Evolutionary conservation across 331 rosid genomes (phyloP).

Genomic region (Prunus yedoensis): DNA sequence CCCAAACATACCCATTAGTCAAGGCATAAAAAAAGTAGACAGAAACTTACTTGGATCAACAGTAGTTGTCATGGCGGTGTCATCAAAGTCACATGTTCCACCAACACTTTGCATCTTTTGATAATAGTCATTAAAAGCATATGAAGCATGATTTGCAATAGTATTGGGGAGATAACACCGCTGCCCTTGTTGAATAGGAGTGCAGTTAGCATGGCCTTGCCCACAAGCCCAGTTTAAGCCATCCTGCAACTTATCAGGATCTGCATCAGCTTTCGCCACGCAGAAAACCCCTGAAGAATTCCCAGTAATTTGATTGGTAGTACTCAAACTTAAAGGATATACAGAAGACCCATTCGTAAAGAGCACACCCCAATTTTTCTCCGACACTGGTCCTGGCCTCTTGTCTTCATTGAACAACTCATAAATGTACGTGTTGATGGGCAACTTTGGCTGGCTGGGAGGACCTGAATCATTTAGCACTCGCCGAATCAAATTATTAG

Average conservation of each 20-base stretch:
- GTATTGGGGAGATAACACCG: conserved; percentile 65
- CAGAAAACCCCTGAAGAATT: conserved; percentile 70
- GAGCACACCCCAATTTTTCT: conserved; percentile 69
- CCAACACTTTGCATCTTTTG: conserved; percentile 73
- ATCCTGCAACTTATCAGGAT: conserved; percentile 66
- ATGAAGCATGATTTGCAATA: conserved; percentile 75
- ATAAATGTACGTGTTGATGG: conserved; percentile 76
- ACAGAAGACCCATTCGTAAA: conserved; percentile 62
- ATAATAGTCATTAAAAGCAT: conserved; percentile 84
- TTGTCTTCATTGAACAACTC: conserved; percentile 93
- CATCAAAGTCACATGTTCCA: conserved; percentile 89
- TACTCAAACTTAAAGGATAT: conserved; percentile 57
- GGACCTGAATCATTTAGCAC: conserved; percentile 87
- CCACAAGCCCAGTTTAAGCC: conserved; percentile 97
- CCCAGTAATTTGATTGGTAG: conserved; percentile 36
- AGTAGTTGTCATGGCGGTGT: conserved; percentile 57
- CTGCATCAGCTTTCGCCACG: conserved; percentile 67
- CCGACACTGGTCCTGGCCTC: conserved; percentile 76
- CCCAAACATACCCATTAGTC: neutral
- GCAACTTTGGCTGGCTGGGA: conserved; percentile 68
- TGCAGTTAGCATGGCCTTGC: conserved; percentile 81
- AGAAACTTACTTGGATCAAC: conserved; percentile 76
- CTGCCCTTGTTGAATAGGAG: conserved; percentile 68
- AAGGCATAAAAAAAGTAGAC: neutral
- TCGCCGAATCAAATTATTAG: conserved; percentile 66